Percentiles rank a stretch among this genome's conserved stretches.
phyloP scores from a whole-genome alignment of 2,329 filamentous ascomycete species.

The Bisporella sp. region DNA sequence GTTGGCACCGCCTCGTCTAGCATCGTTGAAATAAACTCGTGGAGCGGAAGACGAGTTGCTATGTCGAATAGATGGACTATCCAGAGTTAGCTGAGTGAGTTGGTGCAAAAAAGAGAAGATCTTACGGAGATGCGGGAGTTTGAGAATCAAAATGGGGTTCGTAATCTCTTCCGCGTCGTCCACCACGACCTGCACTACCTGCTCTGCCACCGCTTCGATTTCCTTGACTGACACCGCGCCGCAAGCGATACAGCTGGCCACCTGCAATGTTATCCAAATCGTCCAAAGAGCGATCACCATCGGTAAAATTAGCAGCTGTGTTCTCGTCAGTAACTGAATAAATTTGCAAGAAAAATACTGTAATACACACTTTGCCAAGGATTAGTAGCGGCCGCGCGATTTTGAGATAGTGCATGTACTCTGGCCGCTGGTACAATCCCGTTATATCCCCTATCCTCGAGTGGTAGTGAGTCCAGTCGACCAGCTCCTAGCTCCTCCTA shows the following conservation, averaged over 20 bases:
- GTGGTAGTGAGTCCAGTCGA: slow-evolving; percentile 17
- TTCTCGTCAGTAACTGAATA: not conserved
- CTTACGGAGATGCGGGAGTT: too few relatives aligned
- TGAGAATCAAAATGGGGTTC: too few relatives aligned
- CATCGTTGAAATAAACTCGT: too few relatives aligned
- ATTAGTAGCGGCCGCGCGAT: slow-evolving; percentile 2
- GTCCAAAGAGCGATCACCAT: slow-evolving; percentile 13
- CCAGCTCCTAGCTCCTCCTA: slow-evolving; percentile 25
- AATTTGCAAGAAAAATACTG: not conserved
- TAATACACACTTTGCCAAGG: slow-evolving; percentile 18
- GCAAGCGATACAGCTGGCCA: slow-evolving; percentile 22
- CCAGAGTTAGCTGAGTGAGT: too few relatives aligned
- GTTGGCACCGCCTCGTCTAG: too few relatives aligned
- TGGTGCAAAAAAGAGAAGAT: too few relatives aligned
- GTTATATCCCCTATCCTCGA: slow-evolving; percentile 14
- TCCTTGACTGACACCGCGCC: slow-evolving; percentile 7
- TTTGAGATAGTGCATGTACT: not conserved
- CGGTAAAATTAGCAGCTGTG: slow-evolving; percentile 17
- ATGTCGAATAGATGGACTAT: too few relatives aligned
- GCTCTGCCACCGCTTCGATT: not conserved
- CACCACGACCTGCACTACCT: too few relatives aligned
- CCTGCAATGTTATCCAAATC: slow-evolving; percentile 20
- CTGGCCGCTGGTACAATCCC: not conserved
- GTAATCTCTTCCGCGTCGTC: too few relatives aligned
- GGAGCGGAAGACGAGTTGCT: too few relatives aligned